Conservation (phyloP, 78 protist species). For the Isochrysis galbana region DNA sequence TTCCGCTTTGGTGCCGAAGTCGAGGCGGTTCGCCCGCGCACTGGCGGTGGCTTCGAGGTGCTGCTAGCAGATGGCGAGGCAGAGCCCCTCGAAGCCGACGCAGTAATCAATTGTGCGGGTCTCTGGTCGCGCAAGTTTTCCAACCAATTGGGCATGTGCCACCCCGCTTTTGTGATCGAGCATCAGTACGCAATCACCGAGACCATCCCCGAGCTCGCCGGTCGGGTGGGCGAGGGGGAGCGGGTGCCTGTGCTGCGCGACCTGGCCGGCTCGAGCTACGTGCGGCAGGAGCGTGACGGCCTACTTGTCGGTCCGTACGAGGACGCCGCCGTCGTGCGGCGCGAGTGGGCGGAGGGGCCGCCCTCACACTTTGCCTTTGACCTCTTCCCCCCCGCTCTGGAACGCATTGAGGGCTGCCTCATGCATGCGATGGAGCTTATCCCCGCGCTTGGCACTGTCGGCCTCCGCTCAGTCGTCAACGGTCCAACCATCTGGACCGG, state of each 20-base stretch:
- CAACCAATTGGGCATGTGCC: background rate
- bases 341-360: slow-evolving; percentile 16
- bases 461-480: background rate
- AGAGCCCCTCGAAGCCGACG: background rate
- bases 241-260: slow-evolving; percentile 27
- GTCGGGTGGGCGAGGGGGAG: background rate
- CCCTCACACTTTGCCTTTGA: background rate
- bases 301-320: slow-evolving; percentile 29
- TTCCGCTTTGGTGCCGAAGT: background rate
- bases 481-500: slow-evolving; percentile 30
- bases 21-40: background rate
- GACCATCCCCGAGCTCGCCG: background rate
- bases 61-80: background rate
- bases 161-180: slow-evolving; percentile 6
- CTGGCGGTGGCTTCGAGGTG: background rate
- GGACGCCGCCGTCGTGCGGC: background rate
- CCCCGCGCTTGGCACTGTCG: background rate
- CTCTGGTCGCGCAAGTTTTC: slow-evolving; percentile 2
- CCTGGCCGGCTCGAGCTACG: slow-evolving; percentile 15
- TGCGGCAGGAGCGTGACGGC: slow-evolving; percentile 30
- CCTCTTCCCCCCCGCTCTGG: background rate
- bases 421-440: background rate
- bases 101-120: background rate
- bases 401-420: background rate
- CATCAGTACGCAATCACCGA: slow-evolving; percentile 23